Conservation (phyloP, 345 rosid species). For the Hibiscus tridactylites region DNA sequence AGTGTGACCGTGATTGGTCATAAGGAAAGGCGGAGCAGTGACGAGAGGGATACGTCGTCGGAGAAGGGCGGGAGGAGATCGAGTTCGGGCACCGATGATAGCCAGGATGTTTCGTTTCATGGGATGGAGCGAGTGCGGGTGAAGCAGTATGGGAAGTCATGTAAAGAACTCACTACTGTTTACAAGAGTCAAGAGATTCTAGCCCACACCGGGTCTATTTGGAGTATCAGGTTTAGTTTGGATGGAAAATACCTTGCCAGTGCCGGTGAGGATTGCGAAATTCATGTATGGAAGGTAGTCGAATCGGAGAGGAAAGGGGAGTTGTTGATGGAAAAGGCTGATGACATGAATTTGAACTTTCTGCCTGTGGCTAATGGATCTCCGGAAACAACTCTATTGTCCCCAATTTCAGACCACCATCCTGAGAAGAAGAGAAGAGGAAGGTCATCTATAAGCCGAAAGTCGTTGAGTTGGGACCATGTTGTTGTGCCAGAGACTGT, state of each 20-base stretch:
- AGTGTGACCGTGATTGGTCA: constrained; percentile 47
- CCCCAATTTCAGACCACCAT: constrained; percentile 40
- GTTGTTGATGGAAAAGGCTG: constrained; percentile 65
- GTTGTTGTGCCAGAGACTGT: constrained; percentile 65
- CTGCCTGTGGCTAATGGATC: constrained; percentile 60
- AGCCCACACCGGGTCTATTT: constrained; percentile 86
- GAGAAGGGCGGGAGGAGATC: constrained; percentile 91
- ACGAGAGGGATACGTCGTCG: constrained; percentile 81
- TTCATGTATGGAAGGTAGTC: constrained; percentile 78
- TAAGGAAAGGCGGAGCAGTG: constrained; percentile 82
- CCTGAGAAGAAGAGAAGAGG: constrained; percentile 70
- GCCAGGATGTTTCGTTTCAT: constrained; percentile 78
- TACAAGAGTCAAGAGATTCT: constrained; percentile 90
- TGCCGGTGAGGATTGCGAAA: constrained; percentile 90
- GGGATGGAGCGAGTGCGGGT: constrained; percentile 86
- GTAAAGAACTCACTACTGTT: constrained; percentile 72
- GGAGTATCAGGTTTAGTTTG: constrained; percentile 92
- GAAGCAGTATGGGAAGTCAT: constrained; percentile 71
- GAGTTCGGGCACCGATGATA: constrained; percentile 92
- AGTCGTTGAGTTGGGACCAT: constrained; percentile 71
- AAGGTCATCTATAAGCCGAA: constrained; percentile 63
- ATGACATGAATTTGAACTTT: constrained; percentile 50
- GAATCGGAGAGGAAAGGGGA: constrained; percentile 81
- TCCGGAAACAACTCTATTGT: constrained; percentile 60
- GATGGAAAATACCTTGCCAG: constrained; percentile 93